Evolutionary conservation across 2,329 filamentous ascomycete genomes (phyloP).

Genomic region (Aspergillus sp.): DNA sequence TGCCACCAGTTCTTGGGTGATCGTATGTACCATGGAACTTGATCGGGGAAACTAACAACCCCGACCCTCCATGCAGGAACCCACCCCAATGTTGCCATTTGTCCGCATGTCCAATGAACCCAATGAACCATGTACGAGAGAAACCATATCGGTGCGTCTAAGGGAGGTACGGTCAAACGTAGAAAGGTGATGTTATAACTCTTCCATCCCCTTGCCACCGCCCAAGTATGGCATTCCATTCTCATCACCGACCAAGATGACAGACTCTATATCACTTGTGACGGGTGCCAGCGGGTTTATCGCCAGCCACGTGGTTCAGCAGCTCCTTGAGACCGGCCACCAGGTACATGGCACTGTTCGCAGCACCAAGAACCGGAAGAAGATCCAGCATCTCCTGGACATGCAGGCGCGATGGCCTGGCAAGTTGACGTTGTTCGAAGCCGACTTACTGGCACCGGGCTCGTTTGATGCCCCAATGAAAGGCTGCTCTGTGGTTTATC

Average conservation of each 20-base stretch:
- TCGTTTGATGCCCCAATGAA: conserved; percentile 29
- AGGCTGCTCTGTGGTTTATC: conserved; percentile 32
- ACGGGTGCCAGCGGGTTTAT: conserved; percentile 21
- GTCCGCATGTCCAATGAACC: too few species aligned
- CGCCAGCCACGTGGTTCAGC: conserved; percentile 16
- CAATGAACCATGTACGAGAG: too few species aligned
- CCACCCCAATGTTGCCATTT: too few species aligned
- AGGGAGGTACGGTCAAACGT: too few species aligned
- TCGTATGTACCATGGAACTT: too few species aligned
- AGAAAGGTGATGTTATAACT: too few species aligned
- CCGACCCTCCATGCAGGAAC: too few species aligned
- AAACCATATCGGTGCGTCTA: too few species aligned
- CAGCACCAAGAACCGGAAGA: conserved; percentile 14
- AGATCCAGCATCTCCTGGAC: conserved; percentile 16
- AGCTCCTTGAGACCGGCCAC: conserved; percentile 15
- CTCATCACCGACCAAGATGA: neutral
- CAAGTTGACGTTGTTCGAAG: conserved; percentile 24
- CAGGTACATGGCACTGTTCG: conserved; percentile 15
- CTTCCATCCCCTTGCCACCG: too few species aligned
- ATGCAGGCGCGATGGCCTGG: conserved; percentile 16
- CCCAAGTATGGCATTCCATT: too few species aligned
- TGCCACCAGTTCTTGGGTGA: too few species aligned
- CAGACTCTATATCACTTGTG: conserved; percentile 9
- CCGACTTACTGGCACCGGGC: conserved; percentile 26
- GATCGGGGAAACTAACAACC: too few species aligned